Evolutionary conservation across 148 eudicot genomes (phyloP).

Genomic region (Diospyros kaki): DNA sequence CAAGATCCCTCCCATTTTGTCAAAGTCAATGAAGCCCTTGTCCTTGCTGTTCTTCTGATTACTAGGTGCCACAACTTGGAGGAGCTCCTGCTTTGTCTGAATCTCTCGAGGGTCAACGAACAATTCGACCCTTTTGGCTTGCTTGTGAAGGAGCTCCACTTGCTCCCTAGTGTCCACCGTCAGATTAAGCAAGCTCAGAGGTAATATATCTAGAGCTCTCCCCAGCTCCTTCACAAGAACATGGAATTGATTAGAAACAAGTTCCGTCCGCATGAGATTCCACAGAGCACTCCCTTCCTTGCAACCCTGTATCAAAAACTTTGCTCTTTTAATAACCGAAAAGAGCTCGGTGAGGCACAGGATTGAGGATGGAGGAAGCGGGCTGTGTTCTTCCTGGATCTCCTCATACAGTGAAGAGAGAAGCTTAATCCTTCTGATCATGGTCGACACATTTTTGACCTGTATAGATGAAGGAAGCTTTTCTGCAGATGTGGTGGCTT

Average conservation of each 20-base stretch:
- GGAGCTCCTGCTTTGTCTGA: slow-evolving; percentile 32
- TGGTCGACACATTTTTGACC: slow-evolving; percentile 37
- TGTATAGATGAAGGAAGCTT: slow-evolving; percentile 34
- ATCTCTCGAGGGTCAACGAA: slow-evolving; percentile 36
- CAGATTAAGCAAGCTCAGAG: slow-evolving; percentile 42
- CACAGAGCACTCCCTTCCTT: slow-evolving; percentile 43
- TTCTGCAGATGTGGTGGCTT: slow-evolving; percentile 30
- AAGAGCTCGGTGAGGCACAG: slow-evolving; percentile 50
- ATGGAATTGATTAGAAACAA: slow-evolving; percentile 44
- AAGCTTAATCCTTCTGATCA: slow-evolving; percentile 49
- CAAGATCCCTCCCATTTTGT: slow-evolving; percentile 22
- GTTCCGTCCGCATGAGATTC: slow-evolving; percentile 47
- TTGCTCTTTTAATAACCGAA: slow-evolving; percentile 28
- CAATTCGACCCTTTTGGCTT: slow-evolving; percentile 41
- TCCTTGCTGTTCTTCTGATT: slow-evolving; percentile 23
- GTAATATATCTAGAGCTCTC: slow-evolving; percentile 57
- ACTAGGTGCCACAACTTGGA: slow-evolving; percentile 21
- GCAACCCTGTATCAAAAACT: slow-evolving; percentile 28
- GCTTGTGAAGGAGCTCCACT: slow-evolving; percentile 63
- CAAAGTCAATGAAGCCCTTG: slow-evolving; percentile 23
- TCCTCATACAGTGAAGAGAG: slow-evolving; percentile 55
- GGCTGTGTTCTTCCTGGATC: slow-evolving; percentile 35
- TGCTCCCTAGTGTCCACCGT: slow-evolving; percentile 50
- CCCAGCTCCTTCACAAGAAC: slow-evolving; percentile 41
- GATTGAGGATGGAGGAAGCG: slow-evolving; percentile 31